Evolutionary conservation across 345 rosid species (phyloP).

Genomic region (Alliaria petiolata): DNA sequence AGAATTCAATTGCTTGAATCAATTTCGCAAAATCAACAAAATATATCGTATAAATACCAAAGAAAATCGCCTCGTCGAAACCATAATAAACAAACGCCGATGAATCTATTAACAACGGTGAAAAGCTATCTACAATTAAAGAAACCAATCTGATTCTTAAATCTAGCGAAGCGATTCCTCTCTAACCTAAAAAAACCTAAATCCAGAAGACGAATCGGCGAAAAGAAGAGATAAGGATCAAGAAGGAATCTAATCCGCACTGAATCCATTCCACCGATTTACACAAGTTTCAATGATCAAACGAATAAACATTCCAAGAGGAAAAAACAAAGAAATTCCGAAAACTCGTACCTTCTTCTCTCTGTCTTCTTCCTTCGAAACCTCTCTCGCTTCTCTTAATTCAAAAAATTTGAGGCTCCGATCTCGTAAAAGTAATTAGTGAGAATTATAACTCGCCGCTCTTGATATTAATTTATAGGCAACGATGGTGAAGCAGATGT

Average conservation of each 20-base stretch:
- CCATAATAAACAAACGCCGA: not conserved
- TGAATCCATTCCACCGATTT: not conserved
- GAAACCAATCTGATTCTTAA: not conserved
- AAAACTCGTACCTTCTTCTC: conserved; percentile 9
- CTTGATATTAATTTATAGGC: conserved; percentile 18
- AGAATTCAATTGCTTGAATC: not conserved
- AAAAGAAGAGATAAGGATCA: not conserved
- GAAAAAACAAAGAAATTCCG: not conserved
- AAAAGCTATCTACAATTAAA: not conserved
- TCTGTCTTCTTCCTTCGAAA: not conserved
- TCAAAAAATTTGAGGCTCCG: not conserved
- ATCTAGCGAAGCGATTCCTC: not conserved
- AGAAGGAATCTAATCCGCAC: not conserved
- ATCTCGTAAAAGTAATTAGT: not conserved
- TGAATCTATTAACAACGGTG: no score
- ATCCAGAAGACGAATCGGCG: not conserved
- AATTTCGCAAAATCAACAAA: not conserved
- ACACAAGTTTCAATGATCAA: not conserved
- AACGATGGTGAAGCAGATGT: not conserved
- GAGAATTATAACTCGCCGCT: not conserved
- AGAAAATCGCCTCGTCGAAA: not conserved
- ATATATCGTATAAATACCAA: not conserved
- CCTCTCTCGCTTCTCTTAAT: not conserved
- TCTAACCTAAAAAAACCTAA: not conserved
- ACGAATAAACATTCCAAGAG: not conserved